Percentiles rank a stretch among this genome's conserved stretches.
phyloP scores from a whole-genome alignment of 1,139 yeast genomes.

The Yamadazyma diospyri region DNA sequence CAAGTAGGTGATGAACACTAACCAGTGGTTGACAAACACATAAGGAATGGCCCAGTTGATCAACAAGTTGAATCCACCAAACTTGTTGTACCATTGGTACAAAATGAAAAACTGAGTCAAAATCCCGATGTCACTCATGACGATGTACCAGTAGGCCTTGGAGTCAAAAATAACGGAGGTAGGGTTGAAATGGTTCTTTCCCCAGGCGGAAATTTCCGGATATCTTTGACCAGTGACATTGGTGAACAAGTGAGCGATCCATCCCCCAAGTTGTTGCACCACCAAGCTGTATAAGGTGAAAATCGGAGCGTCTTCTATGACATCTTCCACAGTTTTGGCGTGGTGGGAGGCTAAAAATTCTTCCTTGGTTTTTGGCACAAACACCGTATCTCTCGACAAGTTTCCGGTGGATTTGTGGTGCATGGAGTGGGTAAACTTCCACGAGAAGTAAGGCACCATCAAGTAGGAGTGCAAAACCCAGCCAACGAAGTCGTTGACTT shows the following conservation, averaged over 20 bases:
- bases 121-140: slow-evolving; percentile 54
- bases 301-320: slow-evolving; percentile 55
- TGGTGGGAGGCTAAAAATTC: slow-evolving; percentile 31
- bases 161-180: slow-evolving; percentile 51
- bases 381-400: slow-evolving; percentile 58
- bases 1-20: slow-evolving; percentile 57
- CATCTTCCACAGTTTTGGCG: slow-evolving; percentile 35
- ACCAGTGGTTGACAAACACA: slow-evolving; percentile 60
- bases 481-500: slow-evolving; percentile 55
- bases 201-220: slow-evolving; percentile 30
- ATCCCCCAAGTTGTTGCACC: slow-evolving; percentile 54
- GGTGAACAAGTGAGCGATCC: slow-evolving; percentile 44
- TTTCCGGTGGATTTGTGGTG: slow-evolving; percentile 67
- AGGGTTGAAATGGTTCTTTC: slow-evolving; percentile 50
- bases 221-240: slow-evolving; percentile 51
- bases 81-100: slow-evolving; percentile 43
- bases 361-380: slow-evolving; percentile 53
- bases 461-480: slow-evolving; percentile 59
- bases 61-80: slow-evolving; percentile 23
- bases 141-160: slow-evolving; percentile 52
- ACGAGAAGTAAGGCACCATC: slow-evolving; percentile 58
- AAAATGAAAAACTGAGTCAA: slow-evolving; percentile 35
- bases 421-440: slow-evolving; percentile 60
- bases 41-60: slow-evolving; percentile 57
- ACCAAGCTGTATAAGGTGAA: slow-evolving; percentile 41